These are phyloP conservation scores for Hymenoscyphus repandus DNA, from an alignment of 2,329 filamentous ascomycete genomes.

Conservation along the genomic window DNA sequence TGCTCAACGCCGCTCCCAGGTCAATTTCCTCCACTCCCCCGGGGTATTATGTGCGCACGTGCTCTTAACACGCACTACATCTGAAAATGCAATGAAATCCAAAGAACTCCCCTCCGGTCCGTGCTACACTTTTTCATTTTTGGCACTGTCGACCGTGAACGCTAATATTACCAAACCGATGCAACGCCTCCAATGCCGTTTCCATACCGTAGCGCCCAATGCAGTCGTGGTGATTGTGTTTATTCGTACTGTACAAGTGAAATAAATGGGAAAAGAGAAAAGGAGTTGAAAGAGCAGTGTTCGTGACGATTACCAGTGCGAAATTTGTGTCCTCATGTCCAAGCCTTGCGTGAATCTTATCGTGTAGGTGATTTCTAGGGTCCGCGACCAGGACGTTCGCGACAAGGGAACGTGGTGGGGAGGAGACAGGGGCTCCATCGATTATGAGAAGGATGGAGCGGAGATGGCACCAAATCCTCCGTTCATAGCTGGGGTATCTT, in stretches of 20 bases:
- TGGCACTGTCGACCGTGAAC: no score
- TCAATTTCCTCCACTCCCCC: no score
- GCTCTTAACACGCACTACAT: no score
- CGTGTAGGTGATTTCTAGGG: not conserved
- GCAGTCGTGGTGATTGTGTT: not conserved
- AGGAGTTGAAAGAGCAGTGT: not conserved
- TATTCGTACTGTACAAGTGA: not conserved
- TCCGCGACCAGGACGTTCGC: not conserved
- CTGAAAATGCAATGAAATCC: no score
- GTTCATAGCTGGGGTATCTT: conserved; percentile 50
- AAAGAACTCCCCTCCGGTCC: no score
- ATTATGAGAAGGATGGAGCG: conserved; percentile 14
- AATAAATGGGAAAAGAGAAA: not conserved
- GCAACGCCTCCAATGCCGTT: no score
- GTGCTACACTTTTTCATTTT: no score
- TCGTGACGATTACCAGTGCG: not conserved
- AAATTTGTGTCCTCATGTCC: not conserved
- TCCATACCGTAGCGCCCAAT: no score
- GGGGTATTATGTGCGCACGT: no score
- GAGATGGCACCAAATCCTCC: conserved; percentile 48
- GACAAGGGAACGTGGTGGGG: not conserved
- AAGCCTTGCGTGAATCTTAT: not conserved
- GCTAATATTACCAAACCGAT: no score
- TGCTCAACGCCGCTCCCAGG: no score
- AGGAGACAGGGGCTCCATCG: not conserved